Evolutionary conservation across 2,329 filamentous ascomycete genomes (phyloP).

Genomic region (Trichophyton verrucosum): DNA sequence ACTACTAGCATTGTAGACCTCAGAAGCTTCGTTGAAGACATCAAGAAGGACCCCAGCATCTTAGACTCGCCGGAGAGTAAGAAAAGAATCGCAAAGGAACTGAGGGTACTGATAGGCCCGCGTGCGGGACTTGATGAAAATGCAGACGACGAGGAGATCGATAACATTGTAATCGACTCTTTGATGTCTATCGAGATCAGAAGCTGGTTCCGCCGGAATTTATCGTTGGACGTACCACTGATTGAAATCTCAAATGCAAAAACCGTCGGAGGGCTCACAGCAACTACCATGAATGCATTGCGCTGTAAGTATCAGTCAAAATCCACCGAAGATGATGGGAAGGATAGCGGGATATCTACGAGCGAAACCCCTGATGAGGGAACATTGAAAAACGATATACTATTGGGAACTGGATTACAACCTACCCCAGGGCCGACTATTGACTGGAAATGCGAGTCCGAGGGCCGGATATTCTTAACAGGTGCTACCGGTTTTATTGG

Average conservation of each 20-base stretch:
- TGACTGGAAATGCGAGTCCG: conserved; percentile 16
- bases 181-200: conserved; percentile 15
- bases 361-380: neutral
- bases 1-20: neutral
- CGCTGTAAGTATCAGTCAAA: neutral
- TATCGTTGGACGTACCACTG: neutral
- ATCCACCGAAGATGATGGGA: neutral
- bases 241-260: neutral
- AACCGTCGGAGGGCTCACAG: neutral
- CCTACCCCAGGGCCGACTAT: neutral
- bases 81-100: neutral
- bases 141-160: conserved; percentile 3
- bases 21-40: neutral
- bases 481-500: conserved; percentile 78
- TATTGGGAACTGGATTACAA: neutral
- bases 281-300: neutral
- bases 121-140: neutral
- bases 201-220: conserved; percentile 11
- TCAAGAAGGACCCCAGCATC: neutral
- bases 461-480: conserved; percentile 53
- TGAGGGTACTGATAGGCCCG: conserved; percentile 13
- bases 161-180: conserved; percentile 15
- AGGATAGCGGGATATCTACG: neutral
- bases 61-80: neutral
- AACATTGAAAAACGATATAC: neutral